Conservation (phyloP, 805 yeast genomes). For the Scheffersomyces ergatensis region DNA sequence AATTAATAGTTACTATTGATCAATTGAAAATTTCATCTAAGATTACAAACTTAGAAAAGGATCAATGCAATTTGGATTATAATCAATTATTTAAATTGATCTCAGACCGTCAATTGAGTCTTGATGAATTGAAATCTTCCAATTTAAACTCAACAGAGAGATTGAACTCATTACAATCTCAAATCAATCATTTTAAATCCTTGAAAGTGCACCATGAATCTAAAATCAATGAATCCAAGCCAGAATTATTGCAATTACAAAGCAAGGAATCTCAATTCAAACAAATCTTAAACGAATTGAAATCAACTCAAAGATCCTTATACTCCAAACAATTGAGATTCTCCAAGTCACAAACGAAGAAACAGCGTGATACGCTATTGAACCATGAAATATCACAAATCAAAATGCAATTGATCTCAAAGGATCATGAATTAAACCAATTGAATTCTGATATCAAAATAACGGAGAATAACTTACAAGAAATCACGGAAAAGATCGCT, state of each 20-base stretch:
- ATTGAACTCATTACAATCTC: constrained; percentile 15
- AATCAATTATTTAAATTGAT: constrained; percentile 47
- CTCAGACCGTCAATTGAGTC: constrained; percentile 48
- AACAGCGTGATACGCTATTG: constrained; percentile 71
- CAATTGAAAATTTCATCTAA: constrained; percentile 48
- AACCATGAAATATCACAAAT: constrained; percentile 44
- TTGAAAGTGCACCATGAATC: constrained; percentile 35
- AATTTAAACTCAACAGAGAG: constrained; percentile 28
- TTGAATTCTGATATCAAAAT: constrained; percentile 15
- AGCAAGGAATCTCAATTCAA: constrained; percentile 40
- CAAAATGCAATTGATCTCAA: constrained; percentile 22
- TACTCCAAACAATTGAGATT: constrained; percentile 72
- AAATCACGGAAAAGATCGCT: constrained; percentile 12
- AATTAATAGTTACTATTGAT: constrained; percentile 44
- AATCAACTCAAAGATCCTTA: constrained; percentile 54
- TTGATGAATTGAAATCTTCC: constrained; percentile 41
- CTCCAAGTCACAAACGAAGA: constrained; percentile 51
- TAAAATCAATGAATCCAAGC: constrained; percentile 35
- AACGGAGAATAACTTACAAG: constrained; percentile 22
- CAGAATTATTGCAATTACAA: constrained; percentile 38
- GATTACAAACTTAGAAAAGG: constrained; percentile 54
- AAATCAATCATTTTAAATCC: constrained; percentile 17
- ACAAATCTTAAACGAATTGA: constrained; percentile 36
- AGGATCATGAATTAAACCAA: constrained; percentile 20
- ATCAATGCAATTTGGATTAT: constrained; percentile 49